A percentile compares a stretch with the other conserved stretches of the same genome.
Evolutionary conservation across 257 asterid species (phyloP).

Genomic region (Przewalskia tangutica): DNA sequence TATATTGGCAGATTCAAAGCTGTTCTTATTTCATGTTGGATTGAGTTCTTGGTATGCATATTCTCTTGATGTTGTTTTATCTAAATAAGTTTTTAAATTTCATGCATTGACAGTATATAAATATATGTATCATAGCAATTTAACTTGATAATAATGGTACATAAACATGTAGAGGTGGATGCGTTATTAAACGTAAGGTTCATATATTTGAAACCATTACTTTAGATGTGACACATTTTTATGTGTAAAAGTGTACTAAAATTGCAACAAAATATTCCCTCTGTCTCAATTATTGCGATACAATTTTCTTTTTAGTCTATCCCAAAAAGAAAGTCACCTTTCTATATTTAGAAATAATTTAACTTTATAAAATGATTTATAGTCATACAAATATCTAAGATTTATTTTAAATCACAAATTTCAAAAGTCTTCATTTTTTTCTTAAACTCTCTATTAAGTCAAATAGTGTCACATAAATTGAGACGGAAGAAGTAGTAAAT

Average conservation of each 20-base stretch:
- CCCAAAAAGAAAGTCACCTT: no score
- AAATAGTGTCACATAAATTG: no score
- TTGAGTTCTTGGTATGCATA: constrained; percentile 41
- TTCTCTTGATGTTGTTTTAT: neutral
- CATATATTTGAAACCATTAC: neutral
- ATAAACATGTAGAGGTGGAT: neutral
- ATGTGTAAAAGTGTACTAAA: neutral
- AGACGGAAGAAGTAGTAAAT: no score
- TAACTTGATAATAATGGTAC: neutral
- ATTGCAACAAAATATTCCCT: neutral
- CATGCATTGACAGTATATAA: neutral
- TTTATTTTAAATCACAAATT: no score
- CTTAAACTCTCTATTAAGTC: no score
- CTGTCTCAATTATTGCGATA: no score
- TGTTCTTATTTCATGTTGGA: constrained; percentile 24
- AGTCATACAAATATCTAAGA: no score
- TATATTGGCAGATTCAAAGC: constrained; percentile 48
- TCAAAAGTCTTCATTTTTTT: no score
- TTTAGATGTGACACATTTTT: neutral
- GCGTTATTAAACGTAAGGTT: neutral
- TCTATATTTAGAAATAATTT: no score
- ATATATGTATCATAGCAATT: no score
- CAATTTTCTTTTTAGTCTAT: no score
- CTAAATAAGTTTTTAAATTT: neutral
- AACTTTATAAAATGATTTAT: no score